Evolutionary conservation across 192 early-diverging fungal genomes (phyloP), one percentile per base, ranked within the genome.

Genomic region (Neocallimastix lanati): DNA sequence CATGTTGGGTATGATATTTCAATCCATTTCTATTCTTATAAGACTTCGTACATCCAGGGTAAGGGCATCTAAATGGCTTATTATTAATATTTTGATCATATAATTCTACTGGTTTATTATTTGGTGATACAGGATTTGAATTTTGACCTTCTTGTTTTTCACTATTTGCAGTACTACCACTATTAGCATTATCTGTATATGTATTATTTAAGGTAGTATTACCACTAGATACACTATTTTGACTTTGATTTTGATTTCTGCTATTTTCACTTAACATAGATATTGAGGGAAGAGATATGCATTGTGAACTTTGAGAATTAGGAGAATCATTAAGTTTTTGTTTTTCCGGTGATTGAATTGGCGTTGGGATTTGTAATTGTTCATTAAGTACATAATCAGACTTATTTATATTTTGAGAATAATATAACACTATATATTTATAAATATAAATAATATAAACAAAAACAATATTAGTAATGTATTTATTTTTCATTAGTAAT

Each of bases 11-110:
- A 82, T 97, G 96, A 85, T 97, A 97, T 85, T 97, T 96, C 80
- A 96, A 88, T 14, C 96, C 96, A 81, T 97, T 97, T 79, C 95
- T 85, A 84, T 98, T 98, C 90, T 98, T 98, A 91, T 98, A 98
- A 76, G 92, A 88, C 84, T 96, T 96, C 80, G 92, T 93, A 87
- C 96, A 98, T 76, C 92, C 90, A 27, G 88, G 86, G 79, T 93
- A 89, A 14, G 91, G 88, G 82, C 96, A 98, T 76, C 86, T 87
- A 82, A 91, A 93, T 7, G 92, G 92, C 83, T 93, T 93, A 50
- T 21, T 50, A 50, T 50, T 50, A 50, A 50, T 2, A 13, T 21
- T 50, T 50, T 50, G 40, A 50, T 50, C 40, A 50, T 50, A 50
- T 13, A 50, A 13, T 3, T 50, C 40, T 50, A 50, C 5, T 50